These are phyloP conservation scores for Nicotiana tomentosiformis DNA, from an alignment of 257 asterid genomes.

Conservation along the genomic window DNA sequence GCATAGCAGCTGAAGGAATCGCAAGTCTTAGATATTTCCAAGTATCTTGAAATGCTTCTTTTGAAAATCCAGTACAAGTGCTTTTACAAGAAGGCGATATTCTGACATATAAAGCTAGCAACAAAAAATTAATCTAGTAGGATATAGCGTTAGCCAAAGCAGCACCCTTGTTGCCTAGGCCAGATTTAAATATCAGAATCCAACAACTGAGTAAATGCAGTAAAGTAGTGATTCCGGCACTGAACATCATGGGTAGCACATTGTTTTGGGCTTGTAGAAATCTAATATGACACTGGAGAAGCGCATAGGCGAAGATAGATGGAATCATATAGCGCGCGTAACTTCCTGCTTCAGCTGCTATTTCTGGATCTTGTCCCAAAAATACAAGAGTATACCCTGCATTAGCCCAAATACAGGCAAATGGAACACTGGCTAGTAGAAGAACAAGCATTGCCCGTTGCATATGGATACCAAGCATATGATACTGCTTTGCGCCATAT, in stretches of 20 bases:
- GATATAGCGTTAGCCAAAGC: conserved; percentile 32
- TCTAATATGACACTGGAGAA: conserved; percentile 22
- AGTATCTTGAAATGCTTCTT: conserved; percentile 2
- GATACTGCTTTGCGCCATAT: conserved; percentile 32
- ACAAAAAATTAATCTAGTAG: conserved; percentile 27
- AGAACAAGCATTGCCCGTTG: conserved; percentile 30
- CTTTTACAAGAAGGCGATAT: not conserved
- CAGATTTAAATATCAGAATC: conserved; percentile 27
- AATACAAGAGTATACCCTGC: conserved; percentile 14
- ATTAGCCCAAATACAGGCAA: conserved; percentile 17
- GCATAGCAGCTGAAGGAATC: conserved; percentile 20
- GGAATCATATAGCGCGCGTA: conserved; percentile 28
- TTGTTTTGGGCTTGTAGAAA: conserved; percentile 40
- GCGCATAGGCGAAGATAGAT: conserved; percentile 14
- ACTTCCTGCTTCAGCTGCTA: conserved; percentile 20
- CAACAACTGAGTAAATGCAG: conserved; percentile 29
- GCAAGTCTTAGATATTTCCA: conserved; percentile 4
- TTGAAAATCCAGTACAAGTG: conserved; percentile 15
- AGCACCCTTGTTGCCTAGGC: conserved; percentile 30
- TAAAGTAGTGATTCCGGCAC: conserved; percentile 18
- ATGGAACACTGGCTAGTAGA: conserved; percentile 9
- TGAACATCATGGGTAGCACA: conserved; percentile 24
- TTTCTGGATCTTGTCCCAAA: conserved; percentile 26
- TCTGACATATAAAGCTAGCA: conserved; percentile 14
- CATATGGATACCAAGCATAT: conserved; percentile 35